Evolutionary conservation across 225 moss, liverwort and hornwort species (phyloP).

Genomic region (Climacium dendroides): DNA sequence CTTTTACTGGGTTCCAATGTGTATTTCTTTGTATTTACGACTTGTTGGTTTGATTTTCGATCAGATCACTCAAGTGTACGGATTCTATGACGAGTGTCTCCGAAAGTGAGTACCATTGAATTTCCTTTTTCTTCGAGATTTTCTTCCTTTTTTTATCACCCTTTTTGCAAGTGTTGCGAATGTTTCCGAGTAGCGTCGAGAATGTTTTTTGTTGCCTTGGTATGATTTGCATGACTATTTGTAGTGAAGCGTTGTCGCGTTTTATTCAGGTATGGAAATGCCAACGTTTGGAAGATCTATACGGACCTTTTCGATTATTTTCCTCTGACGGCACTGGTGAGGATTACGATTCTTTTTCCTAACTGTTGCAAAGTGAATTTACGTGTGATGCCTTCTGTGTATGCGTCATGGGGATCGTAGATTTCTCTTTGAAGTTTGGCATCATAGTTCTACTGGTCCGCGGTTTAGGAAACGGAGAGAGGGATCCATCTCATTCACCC

Average conservation of each 20-base stretch:
- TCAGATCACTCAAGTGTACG: conserved; percentile 88
- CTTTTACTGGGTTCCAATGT: not conserved
- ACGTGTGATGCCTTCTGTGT: not conserved
- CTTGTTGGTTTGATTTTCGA: not conserved
- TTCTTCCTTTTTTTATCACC: too few species aligned
- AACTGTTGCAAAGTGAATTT: not conserved
- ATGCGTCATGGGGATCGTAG: not conserved
- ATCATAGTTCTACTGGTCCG: not conserved
- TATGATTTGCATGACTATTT: not conserved
- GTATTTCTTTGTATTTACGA: not conserved
- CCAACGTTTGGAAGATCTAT: conserved; percentile 85
- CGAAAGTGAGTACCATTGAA: conserved; percentile 11
- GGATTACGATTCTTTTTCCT: not conserved
- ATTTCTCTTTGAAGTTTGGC: not conserved
- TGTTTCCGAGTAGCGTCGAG: too few species aligned
- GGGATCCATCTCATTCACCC: not conserved
- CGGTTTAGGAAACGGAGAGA: not conserved
- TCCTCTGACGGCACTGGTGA: conserved; percentile 64
- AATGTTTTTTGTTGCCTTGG: not conserved
- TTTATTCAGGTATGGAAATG: conserved; percentile 43
- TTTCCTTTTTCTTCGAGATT: too few species aligned
- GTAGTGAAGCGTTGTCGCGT: not conserved
- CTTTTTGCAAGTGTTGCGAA: too few species aligned
- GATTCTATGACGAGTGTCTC: conserved; percentile 78
- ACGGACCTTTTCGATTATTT: conserved; percentile 77